These are phyloP conservation scores for Candida argentea DNA, from an alignment of 805 yeast genomes.

Conservation along the genomic window DNA sequence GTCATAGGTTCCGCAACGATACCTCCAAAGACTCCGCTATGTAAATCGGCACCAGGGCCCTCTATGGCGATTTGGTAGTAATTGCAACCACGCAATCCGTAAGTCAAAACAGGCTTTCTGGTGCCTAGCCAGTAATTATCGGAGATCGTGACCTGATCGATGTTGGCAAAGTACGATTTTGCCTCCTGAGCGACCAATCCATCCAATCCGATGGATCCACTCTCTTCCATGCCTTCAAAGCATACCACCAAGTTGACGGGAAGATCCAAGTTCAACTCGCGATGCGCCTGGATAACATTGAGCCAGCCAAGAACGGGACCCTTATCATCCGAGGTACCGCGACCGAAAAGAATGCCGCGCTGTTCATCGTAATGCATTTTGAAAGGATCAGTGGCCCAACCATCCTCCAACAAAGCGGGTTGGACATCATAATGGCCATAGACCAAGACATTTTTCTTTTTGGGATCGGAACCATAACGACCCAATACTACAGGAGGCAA, in stretches of 20 bases:
- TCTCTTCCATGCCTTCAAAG: conserved; percentile 99
- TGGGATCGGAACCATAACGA: conserved; percentile 71
- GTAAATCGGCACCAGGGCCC: conserved; percentile 97
- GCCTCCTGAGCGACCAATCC: conserved; percentile 75
- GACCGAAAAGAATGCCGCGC: conserved; percentile 67
- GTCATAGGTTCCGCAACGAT: conserved; percentile 95
- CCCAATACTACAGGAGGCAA: conserved; percentile 95
- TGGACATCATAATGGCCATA: conserved; percentile 99
- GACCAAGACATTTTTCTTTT: conserved; percentile 78
- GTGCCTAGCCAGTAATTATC: conserved; percentile 99
- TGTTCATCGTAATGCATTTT: conserved; percentile 47
- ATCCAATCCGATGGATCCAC: conserved; percentile 90
- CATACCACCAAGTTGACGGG: conserved; percentile 91
- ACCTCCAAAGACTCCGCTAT: conserved; percentile 97
- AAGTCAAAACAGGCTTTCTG: conserved; percentile 90
- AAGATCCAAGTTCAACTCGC: conserved; percentile 68
- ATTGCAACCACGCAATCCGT: conserved; percentile 94
- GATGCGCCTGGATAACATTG: conserved; percentile 86
- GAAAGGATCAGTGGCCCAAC: conserved; percentile 95
- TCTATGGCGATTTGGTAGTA: conserved; percentile 74
- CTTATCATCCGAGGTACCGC: conserved; percentile 97
- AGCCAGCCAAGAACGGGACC: conserved; percentile 98
- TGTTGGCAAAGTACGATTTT: conserved; percentile 66
- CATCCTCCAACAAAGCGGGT: conserved; percentile 88
- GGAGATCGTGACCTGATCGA: conserved; percentile 90